Evolutionary conservation across 2,329 filamentous ascomycete genomes (phyloP).

Genomic region (Arthrobotrys megalospora): DNA sequence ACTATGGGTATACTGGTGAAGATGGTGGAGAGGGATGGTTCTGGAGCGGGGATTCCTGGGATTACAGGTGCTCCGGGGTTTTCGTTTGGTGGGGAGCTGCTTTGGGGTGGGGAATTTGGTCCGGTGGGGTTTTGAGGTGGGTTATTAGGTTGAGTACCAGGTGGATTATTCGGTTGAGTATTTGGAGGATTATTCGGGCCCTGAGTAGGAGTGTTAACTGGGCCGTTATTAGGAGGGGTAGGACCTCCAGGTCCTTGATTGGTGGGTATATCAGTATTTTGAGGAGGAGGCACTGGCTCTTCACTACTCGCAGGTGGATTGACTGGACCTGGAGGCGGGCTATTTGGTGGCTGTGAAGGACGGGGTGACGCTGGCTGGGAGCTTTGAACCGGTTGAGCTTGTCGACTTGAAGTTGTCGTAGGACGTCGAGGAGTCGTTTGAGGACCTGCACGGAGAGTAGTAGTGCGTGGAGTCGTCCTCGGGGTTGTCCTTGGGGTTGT

Average conservation of each 20-base stretch:
- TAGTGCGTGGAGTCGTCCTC: conserved; percentile 17
- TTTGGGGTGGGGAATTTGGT: conserved; percentile 10
- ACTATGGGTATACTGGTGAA: conserved; percentile 18
- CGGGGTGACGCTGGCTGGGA: conserved; percentile 17
- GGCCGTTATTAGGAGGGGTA: neutral
- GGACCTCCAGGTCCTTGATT: neutral
- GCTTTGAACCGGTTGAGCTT: conserved; percentile 38
- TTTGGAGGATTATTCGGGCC: conserved; percentile 4
- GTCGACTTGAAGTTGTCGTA: conserved; percentile 2
- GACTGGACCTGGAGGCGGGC: neutral
- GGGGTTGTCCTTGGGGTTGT: conserved; percentile 22
- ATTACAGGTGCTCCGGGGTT: neutral
- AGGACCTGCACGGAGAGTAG: neutral
- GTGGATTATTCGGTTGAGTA: neutral
- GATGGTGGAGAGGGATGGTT: conserved; percentile 31
- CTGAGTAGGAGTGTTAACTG: conserved; percentile 14
- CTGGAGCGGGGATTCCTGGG: conserved; percentile 27
- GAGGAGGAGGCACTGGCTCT: neutral
- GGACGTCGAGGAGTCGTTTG: conserved; percentile 1
- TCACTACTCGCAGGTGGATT: neutral
- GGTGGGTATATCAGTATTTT: neutral
- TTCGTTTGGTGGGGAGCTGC: neutral
- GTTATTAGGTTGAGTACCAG: neutral
- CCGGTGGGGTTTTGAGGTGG: neutral
- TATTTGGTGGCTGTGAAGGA: neutral